Evolutionary conservation across 2,329 filamentous ascomycete genomes (phyloP), one percentile per base, ranked within the genome.

Genomic region (Colletotrichum musae): DNA sequence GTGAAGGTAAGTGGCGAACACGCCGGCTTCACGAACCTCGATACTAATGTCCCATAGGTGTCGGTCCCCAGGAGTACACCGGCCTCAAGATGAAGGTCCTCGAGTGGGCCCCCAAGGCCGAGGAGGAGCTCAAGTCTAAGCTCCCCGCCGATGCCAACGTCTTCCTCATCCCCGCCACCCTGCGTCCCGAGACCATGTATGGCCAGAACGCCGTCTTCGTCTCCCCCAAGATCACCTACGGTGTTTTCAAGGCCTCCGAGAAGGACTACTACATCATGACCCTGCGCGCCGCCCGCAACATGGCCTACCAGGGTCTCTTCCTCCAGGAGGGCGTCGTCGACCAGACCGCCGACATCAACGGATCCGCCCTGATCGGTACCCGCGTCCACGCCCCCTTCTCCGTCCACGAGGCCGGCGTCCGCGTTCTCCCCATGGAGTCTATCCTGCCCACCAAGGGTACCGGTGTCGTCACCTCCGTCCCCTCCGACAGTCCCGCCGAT

Each of bases 151-250:
- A 88, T 72, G 92, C 93, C 53, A 92, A 92, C 71, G 92, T 98
- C 65, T 98, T 92, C 84, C 92, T 98, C 76, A 90, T 98, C 13
- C 93, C 96, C 13, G 96, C 96, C 16, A 98, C 96, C 64, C 88
- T 99, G 71, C 89, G 96, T 71, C 94, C 96, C 2, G 96, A 99
- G 86, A 99, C 96, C 43, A 98, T 99, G 95, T 99, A 98, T 79
- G 97, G 97, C 48, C 96, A 98, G 82, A 97, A 91, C 4, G 97
- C 94, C 83, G 97, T 95, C 80, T 99, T 98, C 75, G 94, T 99
- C 56, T 94, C 94, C 4, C 95, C 96, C 10, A 93, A 92, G 77
- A 92, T 98, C 76, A 89, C 87, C 52, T 99, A 99, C 77, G 95
- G 95, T 58, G 84, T 99, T 72, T 98, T 94, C 87, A 93, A 94